phyloP scores from a whole-genome alignment of 2,329 filamentous ascomycete genomes.

The Cytospora leucostoma region DNA sequence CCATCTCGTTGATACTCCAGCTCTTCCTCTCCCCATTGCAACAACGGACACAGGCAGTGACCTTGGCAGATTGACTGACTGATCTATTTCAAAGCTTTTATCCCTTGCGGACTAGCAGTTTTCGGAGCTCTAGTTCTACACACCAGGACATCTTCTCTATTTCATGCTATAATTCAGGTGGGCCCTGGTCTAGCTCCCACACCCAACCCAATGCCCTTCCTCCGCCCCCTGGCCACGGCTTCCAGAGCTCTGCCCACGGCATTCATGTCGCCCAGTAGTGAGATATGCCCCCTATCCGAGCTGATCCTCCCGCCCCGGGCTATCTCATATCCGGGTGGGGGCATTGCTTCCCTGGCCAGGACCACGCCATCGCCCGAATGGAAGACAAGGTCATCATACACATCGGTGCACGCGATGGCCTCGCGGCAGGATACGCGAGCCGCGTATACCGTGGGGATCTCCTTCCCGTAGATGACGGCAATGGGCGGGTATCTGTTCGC shows the following conservation, averaged over 20 bases:
- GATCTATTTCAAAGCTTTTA: background rate
- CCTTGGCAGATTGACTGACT: background rate
- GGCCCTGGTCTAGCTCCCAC: background rate
- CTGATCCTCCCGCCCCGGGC: conserved; percentile 74
- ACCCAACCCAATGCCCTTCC: conserved; percentile 72
- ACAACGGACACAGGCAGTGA: background rate
- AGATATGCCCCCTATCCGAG: conserved; percentile 84
- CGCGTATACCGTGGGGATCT: conserved; percentile 80
- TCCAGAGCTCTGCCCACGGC: conserved; percentile 74
- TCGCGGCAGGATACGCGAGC: conserved; percentile 73
- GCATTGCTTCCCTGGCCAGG: conserved; percentile 80
- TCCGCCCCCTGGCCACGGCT: conserved; percentile 66
- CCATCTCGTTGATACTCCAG: background rate
- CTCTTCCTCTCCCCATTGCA: background rate
- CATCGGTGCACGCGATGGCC: conserved; percentile 72
- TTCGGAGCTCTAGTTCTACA: conserved; percentile 4
- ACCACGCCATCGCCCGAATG: conserved; percentile 88
- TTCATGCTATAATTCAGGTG: background rate
- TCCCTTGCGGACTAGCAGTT: background rate
- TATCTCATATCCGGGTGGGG: conserved; percentile 76
- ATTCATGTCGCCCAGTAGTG: conserved; percentile 80
- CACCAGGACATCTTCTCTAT: background rate
- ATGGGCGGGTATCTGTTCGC: conserved; percentile 80
- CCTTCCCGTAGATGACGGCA: conserved; percentile 83
- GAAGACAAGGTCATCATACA: conserved; percentile 85